A percentile compares a stretch with the other conserved stretches of the same genome.
These are phyloP conservation scores for Massospora cicadina DNA, from an alignment of 371 early-diverging fungal species.

Conservation along the genomic window DNA sequence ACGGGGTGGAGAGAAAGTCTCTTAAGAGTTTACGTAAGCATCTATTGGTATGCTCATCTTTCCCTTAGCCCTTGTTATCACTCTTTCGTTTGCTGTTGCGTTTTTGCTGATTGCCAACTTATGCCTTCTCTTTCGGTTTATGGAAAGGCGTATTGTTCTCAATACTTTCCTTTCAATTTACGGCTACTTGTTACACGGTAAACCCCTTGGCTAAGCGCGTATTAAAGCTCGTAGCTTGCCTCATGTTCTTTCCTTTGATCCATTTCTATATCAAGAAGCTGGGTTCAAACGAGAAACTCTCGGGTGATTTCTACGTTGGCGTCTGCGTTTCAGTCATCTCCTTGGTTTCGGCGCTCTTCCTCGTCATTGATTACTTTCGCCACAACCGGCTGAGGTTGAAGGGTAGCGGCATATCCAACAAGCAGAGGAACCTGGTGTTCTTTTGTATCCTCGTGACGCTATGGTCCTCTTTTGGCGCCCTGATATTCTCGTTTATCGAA, in stretches of 20 bases:
- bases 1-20: not conserved
- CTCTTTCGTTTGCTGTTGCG: not conserved
- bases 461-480: conserved; percentile 4
- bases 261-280: not conserved
- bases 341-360: not conserved
- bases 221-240: not conserved
- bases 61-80: not conserved
- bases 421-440: conserved; percentile 5
- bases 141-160: conserved; percentile 4
- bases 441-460: not conserved
- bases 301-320: conserved; percentile 5
- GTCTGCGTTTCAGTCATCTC: not conserved
- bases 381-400: not conserved
- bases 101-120: not conserved
- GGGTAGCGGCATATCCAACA: conserved; percentile 7
- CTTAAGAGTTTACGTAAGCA: not conserved
- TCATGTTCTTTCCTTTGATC: not conserved
- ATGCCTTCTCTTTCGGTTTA: conserved; percentile 2
- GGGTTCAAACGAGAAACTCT: not conserved
- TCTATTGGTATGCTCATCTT: not conserved
- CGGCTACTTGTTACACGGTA: not conserved
- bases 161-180: not conserved
- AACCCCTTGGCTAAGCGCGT: no score
- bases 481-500: conserved; percentile 1
- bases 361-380: conserved; percentile 9